phyloP scores from a whole-genome alignment of 2,329 filamentous ascomycete genomes.

The Bertia moriformis region DNA sequence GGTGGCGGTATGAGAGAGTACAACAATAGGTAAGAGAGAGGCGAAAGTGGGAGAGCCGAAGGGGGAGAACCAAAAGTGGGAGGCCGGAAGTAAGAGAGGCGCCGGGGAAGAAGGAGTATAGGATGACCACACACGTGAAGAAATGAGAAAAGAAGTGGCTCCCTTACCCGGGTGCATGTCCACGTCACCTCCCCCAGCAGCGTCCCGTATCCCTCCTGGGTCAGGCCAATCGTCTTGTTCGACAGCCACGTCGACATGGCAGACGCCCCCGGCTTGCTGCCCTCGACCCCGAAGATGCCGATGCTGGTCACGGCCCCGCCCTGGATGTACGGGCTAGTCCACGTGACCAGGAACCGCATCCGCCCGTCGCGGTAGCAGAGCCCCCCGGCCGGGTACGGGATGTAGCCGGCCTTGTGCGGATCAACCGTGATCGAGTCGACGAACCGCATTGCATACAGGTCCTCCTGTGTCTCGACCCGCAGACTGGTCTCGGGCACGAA shows the following conservation, averaged over 20 bases:
- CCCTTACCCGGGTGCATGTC: slow-evolving; percentile 25
- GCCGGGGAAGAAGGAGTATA: too few relatives aligned
- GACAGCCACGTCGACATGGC: slow-evolving; percentile 27
- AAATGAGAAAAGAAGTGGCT: slow-evolving; percentile 11
- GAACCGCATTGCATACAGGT: slow-evolving; percentile 20
- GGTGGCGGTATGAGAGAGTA: too few relatives aligned
- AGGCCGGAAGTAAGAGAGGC: too few relatives aligned
- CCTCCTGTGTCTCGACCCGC: slow-evolving; percentile 18
- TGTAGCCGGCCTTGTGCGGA: slow-evolving; percentile 29
- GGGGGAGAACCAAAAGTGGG: too few relatives aligned
- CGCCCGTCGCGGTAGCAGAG: slow-evolving; percentile 26
- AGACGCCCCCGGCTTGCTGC: slow-evolving; percentile 28
- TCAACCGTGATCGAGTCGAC: slow-evolving; percentile 31
- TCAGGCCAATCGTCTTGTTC: slow-evolving; percentile 24
- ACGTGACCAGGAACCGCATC: slow-evolving; percentile 26
- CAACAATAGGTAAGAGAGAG: too few relatives aligned
- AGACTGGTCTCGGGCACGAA: slow-evolving; percentile 19
- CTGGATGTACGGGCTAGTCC: slow-evolving; percentile 23
- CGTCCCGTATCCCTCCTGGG: slow-evolving; percentile 22
- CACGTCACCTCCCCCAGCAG: slow-evolving; percentile 26
- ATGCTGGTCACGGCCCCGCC: slow-evolving; percentile 22
- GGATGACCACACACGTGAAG: too few relatives aligned
- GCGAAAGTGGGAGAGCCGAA: too few relatives aligned
- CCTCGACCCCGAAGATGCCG: slow-evolving; percentile 27
- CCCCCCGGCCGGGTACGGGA: slow-evolving; percentile 27